phyloP scores from a whole-genome alignment of 176 grass and related monocot species.

The Aegilops speltoides region DNA sequence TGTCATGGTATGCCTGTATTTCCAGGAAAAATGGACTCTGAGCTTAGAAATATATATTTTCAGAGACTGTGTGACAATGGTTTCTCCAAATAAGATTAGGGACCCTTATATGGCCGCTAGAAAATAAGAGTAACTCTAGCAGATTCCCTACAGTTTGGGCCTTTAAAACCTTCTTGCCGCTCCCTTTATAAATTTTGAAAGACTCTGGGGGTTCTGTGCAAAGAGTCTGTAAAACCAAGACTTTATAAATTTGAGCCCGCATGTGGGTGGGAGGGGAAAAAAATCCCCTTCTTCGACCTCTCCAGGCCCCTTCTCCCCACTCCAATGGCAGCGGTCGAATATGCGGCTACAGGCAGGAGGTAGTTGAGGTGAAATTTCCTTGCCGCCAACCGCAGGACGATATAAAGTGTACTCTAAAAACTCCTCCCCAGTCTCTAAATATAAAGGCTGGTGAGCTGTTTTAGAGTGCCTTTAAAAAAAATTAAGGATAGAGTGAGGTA shows the following conservation, averaged over 20 bases:
- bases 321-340: background rate
- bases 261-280: background rate
- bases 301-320: background rate
- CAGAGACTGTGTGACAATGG: background rate
- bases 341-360: background rate
- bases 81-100: background rate
- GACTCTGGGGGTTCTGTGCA: background rate
- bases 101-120: background rate
- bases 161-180: background rate
- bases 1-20: background rate
- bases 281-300: background rate
- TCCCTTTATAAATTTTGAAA: background rate
- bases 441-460: too few species aligned
- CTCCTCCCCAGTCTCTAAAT: background rate
- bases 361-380: background rate
- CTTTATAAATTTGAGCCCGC: background rate
- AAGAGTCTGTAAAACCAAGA: background rate
- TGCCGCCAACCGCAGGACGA: background rate
- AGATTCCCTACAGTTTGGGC: background rate
- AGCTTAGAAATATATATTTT: slow-evolving; percentile 1
- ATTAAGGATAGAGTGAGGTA: too few species aligned
- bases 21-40: background rate
- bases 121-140: background rate
- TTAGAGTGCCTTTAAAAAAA: too few species aligned
- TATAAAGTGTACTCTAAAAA: background rate